phyloP scores from a whole-genome alignment of 768 basidiomycete species.

The Boletus eberwhitei region DNA sequence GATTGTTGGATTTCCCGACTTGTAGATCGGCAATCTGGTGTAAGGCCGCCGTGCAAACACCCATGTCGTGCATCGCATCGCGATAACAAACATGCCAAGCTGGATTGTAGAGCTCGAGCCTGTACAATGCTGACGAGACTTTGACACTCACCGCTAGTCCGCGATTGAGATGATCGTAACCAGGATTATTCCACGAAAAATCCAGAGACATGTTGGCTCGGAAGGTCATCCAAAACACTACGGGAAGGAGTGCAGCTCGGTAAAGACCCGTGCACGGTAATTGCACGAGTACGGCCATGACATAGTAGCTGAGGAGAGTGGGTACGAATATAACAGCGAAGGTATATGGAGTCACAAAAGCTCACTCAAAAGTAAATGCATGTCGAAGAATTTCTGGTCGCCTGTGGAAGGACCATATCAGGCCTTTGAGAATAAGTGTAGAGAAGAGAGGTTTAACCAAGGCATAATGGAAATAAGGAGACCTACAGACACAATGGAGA shows the following conservation, averaged over 20 bases:
- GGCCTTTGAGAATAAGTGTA: neutral
- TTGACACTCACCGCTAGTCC: slow-evolving; percentile 19
- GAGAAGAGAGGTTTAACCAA: slow-evolving; percentile 7
- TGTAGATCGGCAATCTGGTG: slow-evolving; percentile 10
- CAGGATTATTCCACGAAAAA: slow-evolving; percentile 16
- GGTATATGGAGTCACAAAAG: slow-evolving; percentile 27
- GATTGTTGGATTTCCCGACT: neutral
- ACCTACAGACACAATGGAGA: neutral
- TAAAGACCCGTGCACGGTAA: slow-evolving; percentile 41
- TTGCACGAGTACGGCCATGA: slow-evolving; percentile 51
- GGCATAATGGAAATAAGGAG: neutral
- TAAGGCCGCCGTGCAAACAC: slow-evolving; percentile 13
- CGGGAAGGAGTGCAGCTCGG: slow-evolving; percentile 47
- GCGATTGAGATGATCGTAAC: slow-evolving; percentile 40
- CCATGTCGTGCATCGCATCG: slow-evolving; percentile 27
- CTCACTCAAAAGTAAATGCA: slow-evolving; percentile 13
- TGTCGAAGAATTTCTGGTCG: slow-evolving; percentile 2
- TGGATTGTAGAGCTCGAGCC: slow-evolving; percentile 4
- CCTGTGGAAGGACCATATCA: slow-evolving; percentile 8
- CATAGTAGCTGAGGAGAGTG: slow-evolving; percentile 44
- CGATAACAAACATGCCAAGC: slow-evolving; percentile 23
- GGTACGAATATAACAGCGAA: slow-evolving; percentile 38
- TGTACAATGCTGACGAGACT: neutral
- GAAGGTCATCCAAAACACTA: slow-evolving; percentile 43
- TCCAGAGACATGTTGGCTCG: slow-evolving; percentile 34